Evolutionary conservation across 208 protist species (phyloP), one percentile per base, ranked within the genome.

Genomic region (Vickermania ingenoplastis): DNA sequence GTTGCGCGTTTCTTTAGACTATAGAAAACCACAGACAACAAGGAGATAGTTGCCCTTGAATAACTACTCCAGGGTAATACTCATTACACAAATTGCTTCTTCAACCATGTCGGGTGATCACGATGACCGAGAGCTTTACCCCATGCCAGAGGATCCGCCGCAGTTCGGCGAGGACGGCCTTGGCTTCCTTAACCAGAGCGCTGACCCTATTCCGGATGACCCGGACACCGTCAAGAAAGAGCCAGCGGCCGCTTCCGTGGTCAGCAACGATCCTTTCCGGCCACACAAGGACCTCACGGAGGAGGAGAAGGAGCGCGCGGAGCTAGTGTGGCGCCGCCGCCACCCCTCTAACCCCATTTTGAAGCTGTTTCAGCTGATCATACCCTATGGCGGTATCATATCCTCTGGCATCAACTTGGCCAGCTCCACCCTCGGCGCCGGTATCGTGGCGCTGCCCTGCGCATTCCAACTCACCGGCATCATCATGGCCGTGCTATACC

Each of bases 401-500:
- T 67, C 67, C 2, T 31, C 48, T 22, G 50, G 61, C 2, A 30
- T 75, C 7, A 76, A 71, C 31, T 53, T 76, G 2, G 58, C 53
- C 14, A 67, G 41, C 45, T 31, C 56, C 17, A 75, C 68, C 7
- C 29, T 77, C 4, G 67, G 68, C 3, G 59, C 57, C 17, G 63
- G 67, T 63, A 64, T 72, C 24, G 25, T 70, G 4, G 30, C 51
- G 4, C 23, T 78, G n/a, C 72, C 72, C 23, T 58, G 23, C 27
- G 72, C 67, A 7, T 67, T 73, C 4, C 41, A 59, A 22, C 41
- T 3, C 3, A 59, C 28, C 28, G 72, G 72, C n/a, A n/a, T 78
- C 17, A 30, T 58, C 21, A 54, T 78, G 29, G 52, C 69, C 4
- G 2, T 61, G 2, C 24, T 75, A 7, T 59, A 59, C 24, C 65